Evolutionary conservation across 768 basidiomycete genomes (phyloP).

Genomic region (Suillus subalutaceus): DNA sequence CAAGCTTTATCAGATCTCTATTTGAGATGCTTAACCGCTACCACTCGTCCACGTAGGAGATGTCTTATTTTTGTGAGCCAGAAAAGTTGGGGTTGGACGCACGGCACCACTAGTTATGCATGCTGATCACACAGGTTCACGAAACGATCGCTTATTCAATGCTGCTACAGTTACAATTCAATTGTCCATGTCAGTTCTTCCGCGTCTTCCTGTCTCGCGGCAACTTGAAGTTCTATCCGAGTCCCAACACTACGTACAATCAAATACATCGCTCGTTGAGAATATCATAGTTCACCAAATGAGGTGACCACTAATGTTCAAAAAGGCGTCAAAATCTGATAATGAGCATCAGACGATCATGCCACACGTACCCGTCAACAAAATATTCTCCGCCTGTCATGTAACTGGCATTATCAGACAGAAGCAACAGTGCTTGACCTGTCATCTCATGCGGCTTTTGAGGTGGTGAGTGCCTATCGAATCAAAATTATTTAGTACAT

Average conservation of each 20-base stretch:
- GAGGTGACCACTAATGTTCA: constrained; percentile 28
- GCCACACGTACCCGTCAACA: constrained; percentile 52
- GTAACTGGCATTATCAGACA: constrained; percentile 54
- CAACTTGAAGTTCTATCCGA: not conserved
- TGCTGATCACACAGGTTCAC: not conserved
- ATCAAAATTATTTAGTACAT: not conserved
- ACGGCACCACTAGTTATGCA: not conserved
- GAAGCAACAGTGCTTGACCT: constrained; percentile 55
- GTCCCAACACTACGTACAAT: not conserved
- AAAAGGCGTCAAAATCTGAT: not conserved
- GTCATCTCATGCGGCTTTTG: constrained; percentile 58
- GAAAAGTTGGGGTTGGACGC: not conserved
- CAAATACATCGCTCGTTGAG: not conserved
- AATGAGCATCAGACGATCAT: not conserved
- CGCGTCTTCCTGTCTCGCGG: not conserved
- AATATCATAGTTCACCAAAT: constrained; percentile 25
- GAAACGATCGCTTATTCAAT: not conserved
- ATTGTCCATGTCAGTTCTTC: not conserved
- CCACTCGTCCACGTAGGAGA: not conserved
- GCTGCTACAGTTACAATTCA: not conserved
- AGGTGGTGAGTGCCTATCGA: not conserved
- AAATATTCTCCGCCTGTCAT: constrained; percentile 64
- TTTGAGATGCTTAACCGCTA: not conserved
- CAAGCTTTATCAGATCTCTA: not conserved
- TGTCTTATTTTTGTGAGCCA: not conserved